Evolutionary conservation across 139 green algal genomes (phyloP), one percentile per base, ranked within the genome.

Genomic region (Zygnema cylindricum): DNA sequence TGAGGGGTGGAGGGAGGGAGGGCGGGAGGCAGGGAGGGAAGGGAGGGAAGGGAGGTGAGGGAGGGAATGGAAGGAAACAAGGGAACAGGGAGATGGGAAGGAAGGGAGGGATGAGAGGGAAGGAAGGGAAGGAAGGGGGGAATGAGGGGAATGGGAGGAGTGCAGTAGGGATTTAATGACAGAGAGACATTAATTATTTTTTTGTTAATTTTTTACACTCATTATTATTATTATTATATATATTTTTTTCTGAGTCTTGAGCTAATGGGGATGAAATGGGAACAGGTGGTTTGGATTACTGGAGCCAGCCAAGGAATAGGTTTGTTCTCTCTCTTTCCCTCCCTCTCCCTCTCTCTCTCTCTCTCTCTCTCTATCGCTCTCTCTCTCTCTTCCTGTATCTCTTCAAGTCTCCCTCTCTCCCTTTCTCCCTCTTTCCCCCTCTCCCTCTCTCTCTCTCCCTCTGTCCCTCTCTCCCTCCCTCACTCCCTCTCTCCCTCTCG

Each of bases 201-300:
- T 7, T 16, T 25, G 49, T 63, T 16, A 7, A 63, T 63, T 16
- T 25, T 63, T 63, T 16, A 7, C 7, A 16, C 16, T 63, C 49
- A 7, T 63, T 7, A 25, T 63, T 63, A 16, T 63, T 63, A 16
- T 63, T 16, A 63, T 63, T 63, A 63, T 63, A 16, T 25, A 63
- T 63, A 63, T 63, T 63, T 63, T 16, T 16, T 16, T 63, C 49
- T 63, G 49, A 25, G 7, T 16, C 16, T 16, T 63, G 49, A 63
- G 49, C 16, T 63, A 16, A 16, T 63, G 49, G n/a, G n/a, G n/a
- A n/a, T n/a, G n/a, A n/a, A 25, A 25, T 63, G 7, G 16, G 16
- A 63, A 16, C 71, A 79, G 78, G 78, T 86, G 78, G 78, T 86
- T 39, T 86, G 78, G 78, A 86, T 86, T 41, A 86, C 78, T 0